A percentile compares a stretch with the other conserved stretches of the same genome.
phyloP scores from a whole-genome alignment of 2,329 filamentous ascomycete genomes.

The Diplocarpon rosae region DNA sequence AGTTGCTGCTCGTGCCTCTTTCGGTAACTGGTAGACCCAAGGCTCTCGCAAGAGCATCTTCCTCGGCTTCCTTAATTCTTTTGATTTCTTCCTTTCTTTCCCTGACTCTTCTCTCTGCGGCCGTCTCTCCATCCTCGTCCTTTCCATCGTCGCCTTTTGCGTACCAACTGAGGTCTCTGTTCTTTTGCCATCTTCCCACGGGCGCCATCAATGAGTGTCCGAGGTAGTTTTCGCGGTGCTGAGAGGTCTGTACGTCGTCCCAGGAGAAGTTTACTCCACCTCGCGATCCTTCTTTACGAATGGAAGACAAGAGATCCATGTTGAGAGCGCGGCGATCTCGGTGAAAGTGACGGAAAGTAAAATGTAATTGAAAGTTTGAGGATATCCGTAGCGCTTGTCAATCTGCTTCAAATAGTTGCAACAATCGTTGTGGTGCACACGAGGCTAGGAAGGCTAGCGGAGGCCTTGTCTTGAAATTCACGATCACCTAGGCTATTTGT shows the following conservation, averaged over 20 bases:
- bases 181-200: conserved; percentile 64
- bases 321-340: not conserved
- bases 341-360: not conserved
- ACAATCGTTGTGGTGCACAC: too few relatives aligned
- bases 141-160: conserved; percentile 43
- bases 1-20: conserved; percentile 52
- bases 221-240: conserved; percentile 78
- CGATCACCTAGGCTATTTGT: not conserved
- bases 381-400: too few relatives aligned
- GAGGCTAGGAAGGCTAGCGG: too few relatives aligned
- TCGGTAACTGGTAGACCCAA: conserved; percentile 66
- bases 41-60: conserved; percentile 77
- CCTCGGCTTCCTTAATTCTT: conserved; percentile 79
- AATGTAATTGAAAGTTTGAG: not conserved
- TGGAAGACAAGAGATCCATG: conserved; percentile 90
- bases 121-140: conserved; percentile 43
- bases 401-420: too few relatives aligned
- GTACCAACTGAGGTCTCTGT: conserved; percentile 52
- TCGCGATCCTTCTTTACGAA: conserved; percentile 82
- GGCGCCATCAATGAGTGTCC: conserved; percentile 66
- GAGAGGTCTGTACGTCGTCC: conserved; percentile 85
- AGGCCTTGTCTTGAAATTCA: too few relatives aligned
- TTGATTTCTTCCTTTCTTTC: conserved; percentile 68
- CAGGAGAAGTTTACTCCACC: conserved; percentile 95
- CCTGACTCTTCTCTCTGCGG: conserved; percentile 45